A percentile compares a stretch with the other conserved stretches of the same genome.
Evolutionary conservation across 108 stramenopile species (phyloP).

Genomic region (Nitzschia inconspicua): DNA sequence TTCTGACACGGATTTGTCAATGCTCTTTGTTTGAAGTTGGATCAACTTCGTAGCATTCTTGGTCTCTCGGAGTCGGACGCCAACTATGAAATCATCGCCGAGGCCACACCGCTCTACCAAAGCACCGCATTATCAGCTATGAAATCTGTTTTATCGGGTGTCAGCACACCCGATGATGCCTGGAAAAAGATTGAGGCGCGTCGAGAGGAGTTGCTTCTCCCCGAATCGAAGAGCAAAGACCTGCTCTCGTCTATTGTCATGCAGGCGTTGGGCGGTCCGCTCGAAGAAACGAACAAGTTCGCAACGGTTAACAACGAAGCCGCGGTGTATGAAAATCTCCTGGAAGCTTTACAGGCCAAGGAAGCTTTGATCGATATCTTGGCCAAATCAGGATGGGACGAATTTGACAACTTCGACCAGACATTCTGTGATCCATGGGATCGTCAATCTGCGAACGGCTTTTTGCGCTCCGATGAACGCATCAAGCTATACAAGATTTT

Average conservation of each 20-base stretch:
- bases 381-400: slow-evolving; percentile 64
- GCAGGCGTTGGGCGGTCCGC: slow-evolving; percentile 66
- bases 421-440: slow-evolving; percentile 73
- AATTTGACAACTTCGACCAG: slow-evolving; percentile 64
- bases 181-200: slow-evolving; percentile 66
- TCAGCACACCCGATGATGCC: slow-evolving; percentile 48
- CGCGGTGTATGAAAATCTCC: slow-evolving; percentile 61
- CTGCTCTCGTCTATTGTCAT: slow-evolving; percentile 71
- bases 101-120: slow-evolving; percentile 65
- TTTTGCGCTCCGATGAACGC: slow-evolving; percentile 52
- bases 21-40: slow-evolving; percentile 34
- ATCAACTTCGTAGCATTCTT: slow-evolving; percentile 64
- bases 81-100: slow-evolving; percentile 54
- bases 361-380: slow-evolving; percentile 58
- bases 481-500: slow-evolving; percentile 77
- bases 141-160: slow-evolving; percentile 45
- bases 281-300: slow-evolving; percentile 69
- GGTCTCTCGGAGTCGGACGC: slow-evolving; percentile 60
- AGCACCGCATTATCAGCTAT: slow-evolving; percentile 57
- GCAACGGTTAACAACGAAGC: slow-evolving; percentile 78
- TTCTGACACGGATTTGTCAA: not conserved
- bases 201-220: slow-evolving; percentile 64
- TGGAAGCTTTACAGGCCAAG: slow-evolving; percentile 73
- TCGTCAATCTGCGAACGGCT: slow-evolving; percentile 65
- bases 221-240: slow-evolving; percentile 43